A percentile compares a stretch with the other conserved stretches of the same genome.
Evolutionary conservation across 2,329 filamentous ascomycete genomes (phyloP).

Genomic region (Thermomyces lanuginosus): DNA sequence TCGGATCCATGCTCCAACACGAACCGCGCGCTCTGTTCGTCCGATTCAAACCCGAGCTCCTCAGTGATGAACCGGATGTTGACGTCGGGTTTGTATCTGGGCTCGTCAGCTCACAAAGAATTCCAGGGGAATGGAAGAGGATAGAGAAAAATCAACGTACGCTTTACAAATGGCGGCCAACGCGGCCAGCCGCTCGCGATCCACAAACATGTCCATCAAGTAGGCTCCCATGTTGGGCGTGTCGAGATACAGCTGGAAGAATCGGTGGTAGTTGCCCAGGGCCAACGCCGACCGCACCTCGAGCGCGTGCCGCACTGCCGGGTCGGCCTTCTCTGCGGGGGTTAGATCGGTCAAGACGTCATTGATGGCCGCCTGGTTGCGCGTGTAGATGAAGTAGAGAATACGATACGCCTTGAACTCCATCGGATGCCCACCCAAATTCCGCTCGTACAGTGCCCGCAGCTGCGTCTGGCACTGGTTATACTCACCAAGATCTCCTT

Average conservation of each 20-base stretch:
- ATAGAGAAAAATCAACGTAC: conserved; percentile 41
- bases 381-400: conserved; percentile 97
- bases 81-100: conserved; percentile 81
- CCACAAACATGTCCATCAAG: conserved; percentile 98
- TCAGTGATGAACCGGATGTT: conserved; percentile 84
- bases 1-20: conserved; percentile 66
- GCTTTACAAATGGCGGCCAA: conserved; percentile 86
- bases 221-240: conserved; percentile 96
- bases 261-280: conserved; percentile 90
- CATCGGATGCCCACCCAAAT: conserved; percentile 72
- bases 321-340: conserved; percentile 77
- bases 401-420: conserved; percentile 99
- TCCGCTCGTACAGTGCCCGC: conserved; percentile 73
- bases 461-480: conserved; percentile 99
- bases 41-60: conserved; percentile 88
- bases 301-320: conserved; percentile 75
- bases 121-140: background rate
- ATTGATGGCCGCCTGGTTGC: conserved; percentile 95
- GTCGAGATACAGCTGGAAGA: conserved; percentile 89
- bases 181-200: conserved; percentile 77
- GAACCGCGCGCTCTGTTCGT: conserved; percentile 80
- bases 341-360: conserved; percentile 98
- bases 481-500: conserved; percentile 99
- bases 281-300: conserved; percentile 81
- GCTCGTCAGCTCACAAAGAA: conserved; percentile 29